Base-by-base conservation (phyloP, 345 rosid genomes). In the Citrus hindsii region DNA sequence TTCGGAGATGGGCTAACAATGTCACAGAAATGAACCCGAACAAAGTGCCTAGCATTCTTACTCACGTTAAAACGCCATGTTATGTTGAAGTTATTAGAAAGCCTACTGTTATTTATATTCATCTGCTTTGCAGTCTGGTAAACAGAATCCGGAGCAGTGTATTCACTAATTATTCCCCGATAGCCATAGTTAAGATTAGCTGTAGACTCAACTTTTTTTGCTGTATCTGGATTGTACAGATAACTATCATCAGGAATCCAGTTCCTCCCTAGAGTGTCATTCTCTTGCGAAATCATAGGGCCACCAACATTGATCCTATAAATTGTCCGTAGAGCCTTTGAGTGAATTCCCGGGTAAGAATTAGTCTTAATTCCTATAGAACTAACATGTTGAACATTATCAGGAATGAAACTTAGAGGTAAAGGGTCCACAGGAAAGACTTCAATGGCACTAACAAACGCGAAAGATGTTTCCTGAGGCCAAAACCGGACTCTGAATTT, bases 1-100 rank as follows among this genome's bases (percentile, higher is more conserved):
- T 80, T 51, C 28, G 0, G 16, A 0, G 80, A 2, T 4, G 0
- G 0, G 53, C 85, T 81, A 32, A 82, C 4, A 27, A 86, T 35
- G 79, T 93, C 90, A 60, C 88, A 90, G 78, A 93, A 93, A 67
- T 93, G 94, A 74, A 73, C 60, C 82, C 93, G 87, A 72, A 93
- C 76, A 25, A 90, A 84, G 66, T 89, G 83, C 7, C 2, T 64
- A 7, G 83, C 58, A 48, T 90, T 83, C 51, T 28, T 77, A 3
- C 77, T 80, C 38, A 89, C 96, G 6, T 58, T 56, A 33, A 85
- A 88, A 40, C 76, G 6, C 97, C 98, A 93, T 3, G 90, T 88
- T 55, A 87, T 21, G 53, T 89, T 89, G 63, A 83, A 38, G 9
- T 3, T 35, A 24, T 55, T 55, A 12, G 46, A 16, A 8, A 0